A percentile compares a stretch with the other conserved stretches of the same genome.
phyloP scores from a whole-genome alignment of 139 green algal species.

The Zygnema circumcarinatum region DNA sequence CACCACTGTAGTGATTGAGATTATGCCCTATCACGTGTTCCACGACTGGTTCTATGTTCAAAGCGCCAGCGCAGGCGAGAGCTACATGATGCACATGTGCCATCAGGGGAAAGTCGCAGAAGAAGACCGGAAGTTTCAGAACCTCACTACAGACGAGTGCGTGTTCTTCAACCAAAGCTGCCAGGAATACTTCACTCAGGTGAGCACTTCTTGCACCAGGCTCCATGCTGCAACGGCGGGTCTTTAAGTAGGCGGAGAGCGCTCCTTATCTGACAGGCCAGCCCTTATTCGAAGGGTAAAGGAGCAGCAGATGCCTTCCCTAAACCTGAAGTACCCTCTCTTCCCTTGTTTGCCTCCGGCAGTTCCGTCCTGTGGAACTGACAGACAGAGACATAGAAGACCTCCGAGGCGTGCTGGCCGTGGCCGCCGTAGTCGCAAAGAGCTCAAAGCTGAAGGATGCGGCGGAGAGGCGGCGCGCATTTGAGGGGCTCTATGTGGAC shows the following conservation, averaged over 20 bases:
- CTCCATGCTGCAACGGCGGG: not conserved
- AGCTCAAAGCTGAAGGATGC: not conserved
- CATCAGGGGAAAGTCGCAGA: not conserved
- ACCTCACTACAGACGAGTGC: constrained; percentile 21
- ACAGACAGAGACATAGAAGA: constrained; percentile 10
- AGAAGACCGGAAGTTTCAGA: constrained; percentile 12
- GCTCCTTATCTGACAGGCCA: not conserved
- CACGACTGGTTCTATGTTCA: constrained; percentile 26
- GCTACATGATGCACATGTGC: constrained; percentile 41
- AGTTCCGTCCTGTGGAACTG: constrained; percentile 19
- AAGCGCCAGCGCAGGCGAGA: not conserved
- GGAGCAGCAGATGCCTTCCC: not conserved
- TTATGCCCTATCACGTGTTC: constrained; percentile 28
- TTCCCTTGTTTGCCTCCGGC: constrained; percentile 20
- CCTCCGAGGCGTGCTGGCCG: not conserved
- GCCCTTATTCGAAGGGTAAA: not conserved
- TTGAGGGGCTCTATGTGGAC: not conserved
- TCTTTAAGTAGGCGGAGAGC: not conserved
- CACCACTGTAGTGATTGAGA: constrained; percentile 18
- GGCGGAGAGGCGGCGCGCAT: not conserved
- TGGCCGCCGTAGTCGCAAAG: not conserved
- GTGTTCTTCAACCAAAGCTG: not conserved
- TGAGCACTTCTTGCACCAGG: not conserved
- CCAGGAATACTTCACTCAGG: constrained; percentile 33
- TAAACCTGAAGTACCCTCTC: not conserved